phyloP scores from a whole-genome alignment of 2,329 filamentous ascomycete species.

The Tolypocladium sp. region DNA sequence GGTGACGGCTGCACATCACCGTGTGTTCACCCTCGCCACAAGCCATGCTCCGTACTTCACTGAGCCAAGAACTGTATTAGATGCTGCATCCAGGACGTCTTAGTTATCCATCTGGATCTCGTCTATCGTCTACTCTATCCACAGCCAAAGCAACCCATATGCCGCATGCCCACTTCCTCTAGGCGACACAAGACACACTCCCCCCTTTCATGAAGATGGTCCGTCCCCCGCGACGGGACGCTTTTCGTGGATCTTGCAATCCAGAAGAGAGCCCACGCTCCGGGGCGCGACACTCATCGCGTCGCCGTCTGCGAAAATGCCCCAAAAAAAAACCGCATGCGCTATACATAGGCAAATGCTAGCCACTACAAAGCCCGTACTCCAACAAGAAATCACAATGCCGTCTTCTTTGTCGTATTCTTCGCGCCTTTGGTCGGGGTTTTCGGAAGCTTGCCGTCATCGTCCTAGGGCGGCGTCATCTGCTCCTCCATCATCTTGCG shows the following conservation, averaged over 20 bases:
- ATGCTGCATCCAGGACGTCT: neutral
- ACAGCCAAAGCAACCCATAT: neutral
- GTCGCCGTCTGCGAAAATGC: neutral
- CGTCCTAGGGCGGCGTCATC: constrained; percentile 28
- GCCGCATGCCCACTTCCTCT: neutral
- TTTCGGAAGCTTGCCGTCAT: constrained; percentile 5
- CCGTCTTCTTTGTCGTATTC: neutral
- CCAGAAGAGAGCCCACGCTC: neutral
- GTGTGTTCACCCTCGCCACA: too few relatives aligned
- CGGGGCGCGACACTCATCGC: neutral
- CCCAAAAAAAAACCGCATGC: neutral
- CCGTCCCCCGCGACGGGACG: neutral
- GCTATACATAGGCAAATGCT: neutral
- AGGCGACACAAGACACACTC: neutral
- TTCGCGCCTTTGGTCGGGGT: neutral
- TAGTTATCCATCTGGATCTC: neutral
- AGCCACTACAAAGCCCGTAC: neutral
- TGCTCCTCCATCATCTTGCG: constrained; percentile 31
- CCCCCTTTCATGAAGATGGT: neutral
- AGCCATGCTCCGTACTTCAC: neutral
- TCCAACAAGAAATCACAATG: neutral
- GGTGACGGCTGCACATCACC: neutral
- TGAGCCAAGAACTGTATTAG: neutral
- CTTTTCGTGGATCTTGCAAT: neutral
- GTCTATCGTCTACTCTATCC: neutral